phyloP scores from a whole-genome alignment of 768 basidiomycete genomes.

The Termitomyces eurrhizus region DNA sequence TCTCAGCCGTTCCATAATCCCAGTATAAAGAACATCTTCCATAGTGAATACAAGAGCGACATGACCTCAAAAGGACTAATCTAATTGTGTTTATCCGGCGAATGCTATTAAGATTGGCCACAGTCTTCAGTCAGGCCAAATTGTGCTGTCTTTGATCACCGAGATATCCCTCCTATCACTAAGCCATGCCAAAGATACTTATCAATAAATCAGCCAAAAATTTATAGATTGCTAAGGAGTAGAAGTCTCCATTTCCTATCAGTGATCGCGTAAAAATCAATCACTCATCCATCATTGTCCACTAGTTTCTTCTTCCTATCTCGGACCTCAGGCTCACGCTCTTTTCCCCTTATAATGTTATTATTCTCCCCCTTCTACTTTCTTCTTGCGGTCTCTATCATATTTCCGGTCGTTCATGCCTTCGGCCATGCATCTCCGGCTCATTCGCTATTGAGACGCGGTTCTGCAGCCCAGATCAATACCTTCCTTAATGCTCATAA shows the following conservation, averaged over 20 bases:
- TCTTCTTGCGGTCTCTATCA: neutral
- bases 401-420: constrained; percentile 5
- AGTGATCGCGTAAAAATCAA: constrained; percentile 5
- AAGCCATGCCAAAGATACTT: too few relatives aligned
- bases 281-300: neutral
- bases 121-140: neutral
- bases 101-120: neutral
- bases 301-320: constrained; percentile 3
- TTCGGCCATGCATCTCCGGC: constrained; percentile 1
- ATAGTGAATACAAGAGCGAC: too few relatives aligned
- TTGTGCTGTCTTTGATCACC: neutral
- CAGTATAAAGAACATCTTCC: neutral
- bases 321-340: constrained; percentile 29
- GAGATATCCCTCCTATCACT: neutral
- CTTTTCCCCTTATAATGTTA: constrained; percentile 23
- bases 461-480: constrained; percentile 21
- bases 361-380: constrained; percentile 1
- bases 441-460: constrained; percentile 16
- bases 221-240: too few relatives aligned
- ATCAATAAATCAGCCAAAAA: neutral
- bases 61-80: too few relatives aligned
- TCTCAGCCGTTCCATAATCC: neutral
- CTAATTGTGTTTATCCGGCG: neutral
- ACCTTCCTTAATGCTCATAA: constrained; percentile 48
- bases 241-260: too few relatives aligned